phyloP scores from a whole-genome alignment of 257 asterid genomes.

The Dorcoceras hygrometricum region DNA sequence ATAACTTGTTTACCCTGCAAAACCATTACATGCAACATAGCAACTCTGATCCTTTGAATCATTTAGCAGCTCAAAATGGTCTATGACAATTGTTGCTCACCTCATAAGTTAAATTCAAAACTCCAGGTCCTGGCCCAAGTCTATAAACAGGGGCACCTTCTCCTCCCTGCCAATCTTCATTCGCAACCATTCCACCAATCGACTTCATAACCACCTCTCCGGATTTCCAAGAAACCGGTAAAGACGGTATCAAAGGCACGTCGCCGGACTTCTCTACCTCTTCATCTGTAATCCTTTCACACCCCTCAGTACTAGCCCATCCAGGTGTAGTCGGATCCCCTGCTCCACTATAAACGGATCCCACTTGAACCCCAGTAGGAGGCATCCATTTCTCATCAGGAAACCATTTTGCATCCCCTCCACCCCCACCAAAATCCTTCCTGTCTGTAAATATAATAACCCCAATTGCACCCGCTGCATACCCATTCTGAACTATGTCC shows the following conservation, averaged over 20 bases:
- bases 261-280: constrained; percentile 62
- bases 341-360: constrained; percentile 51
- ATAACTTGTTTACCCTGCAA: constrained; percentile 80
- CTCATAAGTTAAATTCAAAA: constrained; percentile 53
- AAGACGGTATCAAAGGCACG: constrained; percentile 73
- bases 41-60: not conserved
- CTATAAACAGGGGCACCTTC: constrained; percentile 57
- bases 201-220: constrained; percentile 60
- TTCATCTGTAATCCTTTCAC: constrained; percentile 68
- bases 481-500: constrained; percentile 67
- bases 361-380: constrained; percentile 89
- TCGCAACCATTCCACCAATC: constrained; percentile 62
- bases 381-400: constrained; percentile 88
- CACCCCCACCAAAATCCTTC: constrained; percentile 81
- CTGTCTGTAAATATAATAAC: constrained; percentile 67
- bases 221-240: constrained; percentile 76
- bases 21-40: not conserved
- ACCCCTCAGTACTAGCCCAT: constrained; percentile 71
- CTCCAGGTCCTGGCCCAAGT: constrained; percentile 83
- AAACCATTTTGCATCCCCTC: constrained; percentile 66
- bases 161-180: constrained; percentile 86
- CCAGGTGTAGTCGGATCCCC: constrained; percentile 95
- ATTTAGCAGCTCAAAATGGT: not conserved
- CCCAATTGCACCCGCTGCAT: constrained; percentile 62
- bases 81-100: constrained; percentile 30